Percentiles rank a stretch among this genome's conserved stretches.
Evolutionary conservation across 495 filamentous ascomycete genomes (phyloP).

Genomic region (Neohortaea acidophila): DNA sequence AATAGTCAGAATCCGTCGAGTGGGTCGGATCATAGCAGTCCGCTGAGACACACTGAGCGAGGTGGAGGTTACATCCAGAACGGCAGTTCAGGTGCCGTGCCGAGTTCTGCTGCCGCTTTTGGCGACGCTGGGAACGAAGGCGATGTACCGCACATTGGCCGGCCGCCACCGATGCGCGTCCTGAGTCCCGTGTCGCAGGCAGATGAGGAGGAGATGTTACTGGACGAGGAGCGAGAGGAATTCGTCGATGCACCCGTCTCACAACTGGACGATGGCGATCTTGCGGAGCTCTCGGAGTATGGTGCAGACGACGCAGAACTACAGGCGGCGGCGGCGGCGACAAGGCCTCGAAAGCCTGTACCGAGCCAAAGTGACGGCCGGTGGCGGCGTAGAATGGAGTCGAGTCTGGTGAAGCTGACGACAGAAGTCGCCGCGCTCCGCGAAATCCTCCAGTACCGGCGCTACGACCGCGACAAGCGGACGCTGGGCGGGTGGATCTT

Average conservation of each 20-base stretch:
- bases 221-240: conserved; percentile 23
- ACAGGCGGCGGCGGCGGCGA: conserved; percentile 10
- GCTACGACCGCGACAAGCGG: conserved; percentile 40
- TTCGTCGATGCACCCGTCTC: conserved; percentile 31
- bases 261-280: conserved; percentile 21
- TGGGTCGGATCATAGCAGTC: conserved; percentile 11
- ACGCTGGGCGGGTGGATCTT: conserved; percentile 52
- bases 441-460: conserved; percentile 67
- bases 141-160: not conserved
- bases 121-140: not conserved
- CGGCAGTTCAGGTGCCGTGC: conserved; percentile 6
- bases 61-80: conserved; percentile 10
- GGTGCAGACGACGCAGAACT: conserved; percentile 3
- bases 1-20: conserved; percentile 33
- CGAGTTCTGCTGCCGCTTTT: conserved; percentile 9
- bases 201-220: conserved; percentile 44
- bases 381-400: conserved; percentile 74
- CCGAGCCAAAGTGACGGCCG: conserved; percentile 24
- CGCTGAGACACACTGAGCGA: conserved; percentile 9
- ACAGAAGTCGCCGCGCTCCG: conserved; percentile 86
- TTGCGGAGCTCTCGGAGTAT: conserved; percentile 10
- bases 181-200: conserved; percentile 69
- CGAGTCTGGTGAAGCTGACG: conserved; percentile 75
- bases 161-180: conserved; percentile 40
- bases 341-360: not conserved